Evolutionary conservation across 495 filamentous ascomycete genomes (phyloP).

Genomic region (Podospora pseudocomata): DNA sequence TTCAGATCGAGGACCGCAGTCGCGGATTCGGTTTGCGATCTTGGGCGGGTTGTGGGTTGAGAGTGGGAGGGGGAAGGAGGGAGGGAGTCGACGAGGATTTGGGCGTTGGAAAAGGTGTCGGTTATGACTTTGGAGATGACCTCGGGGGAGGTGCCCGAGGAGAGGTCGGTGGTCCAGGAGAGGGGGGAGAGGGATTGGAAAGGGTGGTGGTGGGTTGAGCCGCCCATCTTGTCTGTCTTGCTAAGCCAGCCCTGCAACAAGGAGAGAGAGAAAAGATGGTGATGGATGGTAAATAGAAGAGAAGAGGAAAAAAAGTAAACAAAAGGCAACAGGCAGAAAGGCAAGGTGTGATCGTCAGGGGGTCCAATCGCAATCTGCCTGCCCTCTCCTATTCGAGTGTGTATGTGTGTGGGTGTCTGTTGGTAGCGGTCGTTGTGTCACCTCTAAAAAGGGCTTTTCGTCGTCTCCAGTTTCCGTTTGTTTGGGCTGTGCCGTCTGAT

Average conservation of each 20-base stretch:
- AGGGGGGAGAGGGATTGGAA: constrained; percentile 70
- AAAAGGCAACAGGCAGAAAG: too few relatives aligned
- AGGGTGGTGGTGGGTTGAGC: constrained; percentile 53
- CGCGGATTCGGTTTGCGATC: constrained; percentile 35
- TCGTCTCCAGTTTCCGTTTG: too few relatives aligned
- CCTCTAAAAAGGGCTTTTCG: too few relatives aligned
- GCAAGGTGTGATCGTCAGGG: too few relatives aligned
- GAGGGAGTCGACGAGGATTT: constrained; percentile 72
- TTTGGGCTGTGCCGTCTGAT: too few relatives aligned
- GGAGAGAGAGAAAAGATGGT: too few relatives aligned
- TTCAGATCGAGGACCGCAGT: neutral
- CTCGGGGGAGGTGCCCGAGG: constrained; percentile 38
- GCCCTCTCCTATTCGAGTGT: too few relatives aligned
- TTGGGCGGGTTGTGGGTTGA: constrained; percentile 16
- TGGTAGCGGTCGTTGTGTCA: too few relatives aligned
- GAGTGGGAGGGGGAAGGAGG: constrained; percentile 32
- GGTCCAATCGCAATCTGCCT: too few relatives aligned
- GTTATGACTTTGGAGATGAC: constrained; percentile 54
- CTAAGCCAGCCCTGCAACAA: too few relatives aligned
- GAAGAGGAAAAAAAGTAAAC: too few relatives aligned
- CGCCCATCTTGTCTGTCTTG: neutral
- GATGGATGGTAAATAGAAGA: neutral
- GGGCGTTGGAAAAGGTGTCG: constrained; percentile 59
- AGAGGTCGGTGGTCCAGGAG: constrained; percentile 58
- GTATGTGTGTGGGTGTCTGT: too few relatives aligned